Evolutionary conservation across 768 basidiomycete genomes (phyloP).

Genomic region (Podaxis mareebaensis): DNA sequence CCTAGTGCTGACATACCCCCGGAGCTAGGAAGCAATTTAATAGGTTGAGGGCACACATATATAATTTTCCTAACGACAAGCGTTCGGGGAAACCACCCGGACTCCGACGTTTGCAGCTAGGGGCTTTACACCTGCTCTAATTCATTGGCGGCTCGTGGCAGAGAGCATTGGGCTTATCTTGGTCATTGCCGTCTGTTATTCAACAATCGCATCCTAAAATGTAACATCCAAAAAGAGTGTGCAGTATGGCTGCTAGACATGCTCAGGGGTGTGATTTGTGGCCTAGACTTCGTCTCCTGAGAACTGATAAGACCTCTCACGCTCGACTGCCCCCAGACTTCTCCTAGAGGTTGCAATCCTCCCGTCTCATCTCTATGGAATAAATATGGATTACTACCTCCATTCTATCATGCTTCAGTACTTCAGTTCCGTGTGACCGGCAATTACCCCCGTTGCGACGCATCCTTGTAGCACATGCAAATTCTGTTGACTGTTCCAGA

Average conservation of each 20-base stretch:
- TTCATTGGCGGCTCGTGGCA: neutral
- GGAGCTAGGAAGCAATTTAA: neutral
- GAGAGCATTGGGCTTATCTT: neutral
- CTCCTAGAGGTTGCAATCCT: too few species aligned
- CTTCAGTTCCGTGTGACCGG: too few species aligned
- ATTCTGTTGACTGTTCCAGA: neutral
- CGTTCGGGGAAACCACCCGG: neutral
- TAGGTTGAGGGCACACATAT: neutral
- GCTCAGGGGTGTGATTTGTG: too few species aligned
- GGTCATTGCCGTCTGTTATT: neutral
- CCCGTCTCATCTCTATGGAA: too few species aligned
- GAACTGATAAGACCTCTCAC: neutral
- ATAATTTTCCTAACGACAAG: neutral
- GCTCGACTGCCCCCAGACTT: too few species aligned
- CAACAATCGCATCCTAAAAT: neutral
- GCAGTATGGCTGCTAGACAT: neutral
- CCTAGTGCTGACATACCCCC: neutral
- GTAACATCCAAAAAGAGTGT: neutral
- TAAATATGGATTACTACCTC: too few species aligned
- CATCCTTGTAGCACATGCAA: neutral
- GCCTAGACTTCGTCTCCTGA: neutral
- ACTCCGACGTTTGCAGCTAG: neutral
- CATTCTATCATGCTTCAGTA: too few species aligned
- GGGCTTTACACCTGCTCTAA: neutral
- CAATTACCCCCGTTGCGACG: too few species aligned